These are phyloP conservation scores for Amanita rubescens DNA, from an alignment of 768 basidiomycete genomes.

Conservation along the genomic window DNA sequence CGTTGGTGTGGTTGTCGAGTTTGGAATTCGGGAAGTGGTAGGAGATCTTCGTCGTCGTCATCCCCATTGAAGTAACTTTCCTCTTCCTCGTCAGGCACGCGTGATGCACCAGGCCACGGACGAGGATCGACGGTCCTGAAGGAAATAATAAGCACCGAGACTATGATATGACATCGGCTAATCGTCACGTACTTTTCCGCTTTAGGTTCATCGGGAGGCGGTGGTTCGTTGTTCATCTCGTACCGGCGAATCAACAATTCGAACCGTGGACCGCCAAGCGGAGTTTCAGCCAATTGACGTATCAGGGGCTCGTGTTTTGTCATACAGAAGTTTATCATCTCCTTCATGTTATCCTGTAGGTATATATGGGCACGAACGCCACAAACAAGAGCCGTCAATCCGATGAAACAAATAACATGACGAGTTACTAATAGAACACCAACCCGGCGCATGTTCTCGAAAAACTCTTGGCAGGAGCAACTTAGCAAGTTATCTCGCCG, in stretches of 20 bases:
- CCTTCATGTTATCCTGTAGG: slow-evolving; percentile 78
- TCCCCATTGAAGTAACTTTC: slow-evolving; percentile 92
- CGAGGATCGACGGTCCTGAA: slow-evolving; percentile 34
- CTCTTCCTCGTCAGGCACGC: slow-evolving; percentile 65
- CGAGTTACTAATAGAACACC: slow-evolving; percentile 17
- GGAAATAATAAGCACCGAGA: slow-evolving; percentile 8
- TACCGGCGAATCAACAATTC: slow-evolving; percentile 67
- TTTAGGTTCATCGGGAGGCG: slow-evolving; percentile 43
- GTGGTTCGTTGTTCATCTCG: slow-evolving; percentile 89
- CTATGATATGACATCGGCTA: not conserved
- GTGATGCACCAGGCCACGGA: slow-evolving; percentile 38
- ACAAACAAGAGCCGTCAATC: slow-evolving; percentile 4
- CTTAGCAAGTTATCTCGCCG: slow-evolving; percentile 86
- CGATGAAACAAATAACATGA: slow-evolving; percentile 4
- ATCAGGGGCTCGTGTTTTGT: slow-evolving; percentile 62
- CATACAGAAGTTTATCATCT: slow-evolving; percentile 80
- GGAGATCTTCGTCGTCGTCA: slow-evolving; percentile 50
- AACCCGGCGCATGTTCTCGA: slow-evolving; percentile 86
- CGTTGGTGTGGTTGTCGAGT: slow-evolving; percentile 24
- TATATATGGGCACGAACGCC: not conserved
- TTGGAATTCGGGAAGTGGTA: slow-evolving; percentile 26
- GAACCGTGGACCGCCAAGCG: slow-evolving; percentile 61
- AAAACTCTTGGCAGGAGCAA: slow-evolving; percentile 93
- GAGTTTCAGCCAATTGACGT: slow-evolving; percentile 51
- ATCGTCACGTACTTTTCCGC: slow-evolving; percentile 38